Evolutionary conservation across 1,139 yeast genomes (phyloP).

Genomic region (Yamadazyma spencermartinsiae): DNA sequence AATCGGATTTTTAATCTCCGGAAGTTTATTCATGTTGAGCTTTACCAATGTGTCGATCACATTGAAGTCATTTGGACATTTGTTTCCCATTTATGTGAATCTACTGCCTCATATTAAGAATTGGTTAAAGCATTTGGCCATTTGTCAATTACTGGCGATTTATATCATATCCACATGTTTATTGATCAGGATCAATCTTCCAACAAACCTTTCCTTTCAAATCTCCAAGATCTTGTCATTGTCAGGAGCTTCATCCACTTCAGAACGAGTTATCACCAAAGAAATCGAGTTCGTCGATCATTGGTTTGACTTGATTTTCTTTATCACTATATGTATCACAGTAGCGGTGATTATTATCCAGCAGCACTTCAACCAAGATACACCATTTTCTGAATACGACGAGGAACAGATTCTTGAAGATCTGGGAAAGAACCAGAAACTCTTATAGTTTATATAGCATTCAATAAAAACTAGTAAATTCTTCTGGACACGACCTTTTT

Average conservation of each 20-base stretch:
- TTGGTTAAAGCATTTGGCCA: constrained; percentile 49
- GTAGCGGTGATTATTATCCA: constrained; percentile 40
- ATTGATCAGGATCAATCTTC: constrained; percentile 72
- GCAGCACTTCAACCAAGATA: constrained; percentile 11
- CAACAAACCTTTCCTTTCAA: constrained; percentile 54
- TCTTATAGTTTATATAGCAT: neutral
- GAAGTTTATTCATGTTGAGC: constrained; percentile 65
- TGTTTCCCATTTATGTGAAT: constrained; percentile 27
- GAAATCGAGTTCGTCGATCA: constrained; percentile 67
- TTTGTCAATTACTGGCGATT: constrained; percentile 72
- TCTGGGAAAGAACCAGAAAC: neutral
- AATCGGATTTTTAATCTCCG: constrained; percentile 63
- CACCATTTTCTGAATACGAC: constrained; percentile 23
- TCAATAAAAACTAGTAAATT: no score
- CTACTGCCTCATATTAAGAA: constrained; percentile 25
- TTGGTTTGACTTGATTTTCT: constrained; percentile 80
- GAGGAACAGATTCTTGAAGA: constrained; percentile 35
- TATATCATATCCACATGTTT: constrained; percentile 81
- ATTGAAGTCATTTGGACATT: constrained; percentile 39
- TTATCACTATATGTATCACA: constrained; percentile 55
- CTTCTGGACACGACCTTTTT: no score
- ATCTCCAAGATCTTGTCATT: constrained; percentile 48
- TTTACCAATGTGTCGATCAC: constrained; percentile 63
- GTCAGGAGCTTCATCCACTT: constrained; percentile 32
- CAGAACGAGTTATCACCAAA: constrained; percentile 19